phyloP scores from a whole-genome alignment of 106 monocot species.

The Allium fistulosum region DNA sequence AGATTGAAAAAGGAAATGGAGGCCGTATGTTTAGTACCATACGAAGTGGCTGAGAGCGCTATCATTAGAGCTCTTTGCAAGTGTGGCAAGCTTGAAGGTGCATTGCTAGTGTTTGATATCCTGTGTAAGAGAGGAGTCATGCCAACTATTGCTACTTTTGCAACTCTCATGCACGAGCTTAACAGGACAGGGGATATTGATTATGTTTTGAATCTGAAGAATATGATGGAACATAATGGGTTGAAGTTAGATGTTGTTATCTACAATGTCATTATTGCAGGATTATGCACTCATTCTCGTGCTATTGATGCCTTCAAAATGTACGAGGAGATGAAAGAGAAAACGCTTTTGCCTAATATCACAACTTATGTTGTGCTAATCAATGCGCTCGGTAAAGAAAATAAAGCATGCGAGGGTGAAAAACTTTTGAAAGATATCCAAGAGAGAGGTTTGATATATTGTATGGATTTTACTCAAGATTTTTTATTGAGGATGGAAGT shows the following conservation, averaged over 20 bases:
- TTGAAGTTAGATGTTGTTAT: constrained; percentile 64
- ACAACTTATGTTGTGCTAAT: constrained; percentile 65
- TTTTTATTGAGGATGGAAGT: constrained; percentile 26
- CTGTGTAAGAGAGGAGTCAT: constrained; percentile 39
- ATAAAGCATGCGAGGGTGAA: constrained; percentile 29
- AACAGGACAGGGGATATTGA: constrained; percentile 35
- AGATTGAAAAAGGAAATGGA: constrained; percentile 80
- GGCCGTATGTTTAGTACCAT: constrained; percentile 37
- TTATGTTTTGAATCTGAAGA: constrained; percentile 57
- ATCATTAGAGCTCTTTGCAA: constrained; percentile 76
- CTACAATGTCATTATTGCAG: constrained; percentile 87
- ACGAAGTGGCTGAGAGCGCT: constrained; percentile 61
- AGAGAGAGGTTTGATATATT: constrained; percentile 55
- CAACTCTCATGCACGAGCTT: constrained; percentile 71
- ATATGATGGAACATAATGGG: constrained; percentile 46
- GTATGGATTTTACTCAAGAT: constrained; percentile 15
- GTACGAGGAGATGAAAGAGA: constrained; percentile 69
- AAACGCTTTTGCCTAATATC: constrained; percentile 68
- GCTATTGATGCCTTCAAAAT: constrained; percentile 35
- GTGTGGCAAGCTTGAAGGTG: constrained; percentile 78
- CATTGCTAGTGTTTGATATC: constrained; percentile 53
- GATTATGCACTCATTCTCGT: constrained; percentile 34
- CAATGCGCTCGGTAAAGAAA: constrained; percentile 35
- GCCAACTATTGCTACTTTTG: constrained; percentile 86
- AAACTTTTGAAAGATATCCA: constrained; percentile 64